Percentiles rank a stretch among this genome's conserved stretches.
phyloP scores from a whole-genome alignment of 805 yeast species.

The Babjeviella inositovora region DNA sequence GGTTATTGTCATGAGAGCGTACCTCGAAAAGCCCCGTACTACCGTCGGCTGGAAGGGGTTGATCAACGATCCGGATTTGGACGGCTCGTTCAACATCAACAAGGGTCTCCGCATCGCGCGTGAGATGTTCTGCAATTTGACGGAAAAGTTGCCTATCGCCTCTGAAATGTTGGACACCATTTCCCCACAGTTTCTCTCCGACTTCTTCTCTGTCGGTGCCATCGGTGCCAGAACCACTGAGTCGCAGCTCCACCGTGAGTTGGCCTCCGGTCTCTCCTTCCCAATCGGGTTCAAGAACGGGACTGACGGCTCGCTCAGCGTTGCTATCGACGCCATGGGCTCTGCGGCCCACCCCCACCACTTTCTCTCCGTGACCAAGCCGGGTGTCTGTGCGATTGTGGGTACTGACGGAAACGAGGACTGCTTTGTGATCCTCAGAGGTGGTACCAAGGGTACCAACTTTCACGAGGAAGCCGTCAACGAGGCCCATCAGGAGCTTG shows the following conservation, averaged over 20 bases:
- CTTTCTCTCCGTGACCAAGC: slow-evolving; percentile 88
- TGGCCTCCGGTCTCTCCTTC: slow-evolving; percentile 93
- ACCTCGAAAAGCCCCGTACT: slow-evolving; percentile 94
- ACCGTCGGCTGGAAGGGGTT: slow-evolving; percentile 99
- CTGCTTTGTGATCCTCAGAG: slow-evolving; percentile 84
- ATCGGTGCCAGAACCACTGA: slow-evolving; percentile 99
- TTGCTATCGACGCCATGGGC: slow-evolving; percentile 86
- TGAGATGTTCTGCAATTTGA: slow-evolving; percentile 70
- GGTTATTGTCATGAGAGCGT: slow-evolving; percentile 90
- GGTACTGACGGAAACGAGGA: slow-evolving; percentile 90
- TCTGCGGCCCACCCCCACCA: slow-evolving; percentile 92
- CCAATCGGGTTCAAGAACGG: slow-evolving; percentile 98
- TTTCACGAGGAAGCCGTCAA: slow-evolving; percentile 63
- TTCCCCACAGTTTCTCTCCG: slow-evolving; percentile 90
- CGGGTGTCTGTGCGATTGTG: slow-evolving; percentile 91
- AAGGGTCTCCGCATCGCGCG: slow-evolving; percentile 86
- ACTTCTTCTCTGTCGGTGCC: slow-evolving; percentile 90
- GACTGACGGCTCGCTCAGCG: slow-evolving; percentile 90
- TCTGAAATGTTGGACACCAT: slow-evolving; percentile 97
- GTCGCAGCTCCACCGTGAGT: slow-evolving; percentile 92
- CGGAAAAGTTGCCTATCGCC: slow-evolving; percentile 80
- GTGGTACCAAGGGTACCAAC: slow-evolving; percentile 90
- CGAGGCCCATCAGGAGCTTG: slow-evolving; percentile 45
- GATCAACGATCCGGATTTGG: slow-evolving; percentile 93
- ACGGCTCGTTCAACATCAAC: slow-evolving; percentile 83